Evolutionary conservation across 2,329 filamentous ascomycete genomes (phyloP).

Genomic region (Cladophialophora bantiana): DNA sequence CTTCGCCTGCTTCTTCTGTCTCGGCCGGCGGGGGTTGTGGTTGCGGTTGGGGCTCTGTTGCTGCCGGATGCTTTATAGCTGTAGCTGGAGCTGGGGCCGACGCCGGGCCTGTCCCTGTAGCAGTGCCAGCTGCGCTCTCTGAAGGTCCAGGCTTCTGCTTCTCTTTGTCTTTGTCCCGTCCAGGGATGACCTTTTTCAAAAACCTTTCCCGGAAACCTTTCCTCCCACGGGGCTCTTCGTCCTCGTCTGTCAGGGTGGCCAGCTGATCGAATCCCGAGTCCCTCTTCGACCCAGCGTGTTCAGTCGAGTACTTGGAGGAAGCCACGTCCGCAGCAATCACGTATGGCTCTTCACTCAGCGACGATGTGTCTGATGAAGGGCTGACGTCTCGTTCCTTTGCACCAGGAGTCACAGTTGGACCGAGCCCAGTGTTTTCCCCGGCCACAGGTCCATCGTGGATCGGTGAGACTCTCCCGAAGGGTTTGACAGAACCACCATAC

Average conservation of each 20-base stretch:
- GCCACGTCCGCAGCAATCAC: constrained; percentile 36
- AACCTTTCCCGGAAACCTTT: constrained; percentile 36
- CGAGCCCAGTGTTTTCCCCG: background rate
- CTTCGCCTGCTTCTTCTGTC: constrained; percentile 2
- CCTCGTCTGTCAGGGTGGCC: constrained; percentile 27
- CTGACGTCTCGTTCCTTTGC: constrained; percentile 32
- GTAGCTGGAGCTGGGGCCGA: constrained; percentile 9
- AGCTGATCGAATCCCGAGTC: constrained; percentile 30
- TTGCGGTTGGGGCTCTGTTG: background rate
- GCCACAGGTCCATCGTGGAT: constrained; percentile 18
- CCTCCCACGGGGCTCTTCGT: constrained; percentile 35
- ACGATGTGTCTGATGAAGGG: constrained; percentile 35
- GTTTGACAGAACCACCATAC: constrained; percentile 35
- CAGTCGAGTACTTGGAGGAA: constrained; percentile 34
- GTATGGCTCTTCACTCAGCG: constrained; percentile 31
- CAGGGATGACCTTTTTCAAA: constrained; percentile 36
- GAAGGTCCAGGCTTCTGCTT: constrained; percentile 22
- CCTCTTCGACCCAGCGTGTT: constrained; percentile 27
- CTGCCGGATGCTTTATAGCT: background rate
- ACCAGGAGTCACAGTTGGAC: constrained; percentile 8
- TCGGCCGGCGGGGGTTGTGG: background rate
- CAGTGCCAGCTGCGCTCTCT: constrained; percentile 16
- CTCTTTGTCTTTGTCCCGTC: constrained; percentile 29
- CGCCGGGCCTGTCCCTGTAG: constrained; percentile 10
- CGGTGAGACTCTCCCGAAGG: constrained; percentile 29